Evolutionary conservation across 176 grass and related monocot genomes (phyloP).

Genomic region (Tuctoria greenei): DNA sequence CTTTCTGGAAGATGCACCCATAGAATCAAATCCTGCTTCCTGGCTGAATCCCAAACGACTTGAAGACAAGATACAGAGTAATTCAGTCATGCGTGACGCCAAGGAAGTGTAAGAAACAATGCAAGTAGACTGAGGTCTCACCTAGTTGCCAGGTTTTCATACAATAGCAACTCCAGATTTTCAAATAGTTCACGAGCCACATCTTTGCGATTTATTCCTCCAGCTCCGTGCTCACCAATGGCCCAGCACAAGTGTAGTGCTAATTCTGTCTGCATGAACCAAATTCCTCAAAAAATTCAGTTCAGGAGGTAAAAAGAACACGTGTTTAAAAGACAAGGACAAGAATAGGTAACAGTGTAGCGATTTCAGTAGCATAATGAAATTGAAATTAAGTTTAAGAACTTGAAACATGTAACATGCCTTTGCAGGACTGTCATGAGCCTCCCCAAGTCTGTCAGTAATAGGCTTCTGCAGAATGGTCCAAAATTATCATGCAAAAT

Average conservation of each 20-base stretch:
- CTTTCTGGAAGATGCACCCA: conserved; percentile 60
- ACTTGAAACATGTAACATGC: conserved; percentile 33
- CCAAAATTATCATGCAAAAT: conserved; percentile 23
- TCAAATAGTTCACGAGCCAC: conserved; percentile 89
- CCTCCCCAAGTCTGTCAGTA: conserved; percentile 78
- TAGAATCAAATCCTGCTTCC: conserved; percentile 65
- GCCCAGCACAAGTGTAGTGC: conserved; percentile 94
- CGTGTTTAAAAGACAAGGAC: neutral
- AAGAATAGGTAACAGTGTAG: neutral
- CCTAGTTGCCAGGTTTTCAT: conserved; percentile 94
- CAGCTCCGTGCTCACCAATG: conserved; percentile 87
- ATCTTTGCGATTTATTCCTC: conserved; percentile 75
- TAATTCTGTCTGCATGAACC: conserved; percentile 69
- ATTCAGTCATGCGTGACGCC: conserved; percentile 12
- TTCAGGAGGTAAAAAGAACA: conserved; percentile 1
- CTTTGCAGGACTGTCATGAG: conserved; percentile 84
- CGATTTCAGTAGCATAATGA: conserved; percentile 4
- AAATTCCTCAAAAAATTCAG: conserved; percentile 7
- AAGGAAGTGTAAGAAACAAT: conserved; percentile 4
- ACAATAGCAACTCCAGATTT: conserved; percentile 83
- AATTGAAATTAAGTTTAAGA: conserved; percentile 14
- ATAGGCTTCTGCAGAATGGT: conserved; percentile 87
- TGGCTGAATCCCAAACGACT: conserved; percentile 81
- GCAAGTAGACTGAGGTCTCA: conserved; percentile 24
- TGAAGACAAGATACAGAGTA: conserved; percentile 40